Percentiles rank a stretch among this genome's conserved stretches.
Evolutionary conservation across 768 basidiomycete genomes (phyloP).

Genomic region (Podaxis sp.): DNA sequence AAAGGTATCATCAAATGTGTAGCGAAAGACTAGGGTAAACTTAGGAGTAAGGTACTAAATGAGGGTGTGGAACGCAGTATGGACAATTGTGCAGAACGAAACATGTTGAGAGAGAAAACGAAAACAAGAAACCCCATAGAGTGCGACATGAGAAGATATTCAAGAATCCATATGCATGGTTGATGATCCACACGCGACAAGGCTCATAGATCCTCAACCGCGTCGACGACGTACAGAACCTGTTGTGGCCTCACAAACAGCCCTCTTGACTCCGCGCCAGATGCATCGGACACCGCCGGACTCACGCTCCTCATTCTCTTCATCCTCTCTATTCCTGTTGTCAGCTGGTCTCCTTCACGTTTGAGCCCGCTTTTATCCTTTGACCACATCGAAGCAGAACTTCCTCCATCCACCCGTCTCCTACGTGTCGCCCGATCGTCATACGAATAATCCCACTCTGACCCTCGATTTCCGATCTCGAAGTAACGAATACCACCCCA

Average conservation of each 20-base stretch:
- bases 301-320: conserved; percentile 72
- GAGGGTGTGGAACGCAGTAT: conserved; percentile 4
- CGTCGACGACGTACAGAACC: conserved; percentile 84
- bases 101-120: background rate
- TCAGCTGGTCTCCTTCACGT: conserved; percentile 41
- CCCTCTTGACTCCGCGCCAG: conserved; percentile 59
- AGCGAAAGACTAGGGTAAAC: conserved; percentile 6
- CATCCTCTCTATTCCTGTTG: conserved; percentile 56
- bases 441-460: conserved; percentile 56
- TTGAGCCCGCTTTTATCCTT: conserved; percentile 32
- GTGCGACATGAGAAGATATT: background rate
- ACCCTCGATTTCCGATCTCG: conserved; percentile 54
- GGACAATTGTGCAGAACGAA: conserved; percentile 4
- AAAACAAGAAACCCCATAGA: background rate
- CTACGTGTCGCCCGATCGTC: conserved; percentile 49
- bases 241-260: conserved; percentile 85
- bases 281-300: conserved; percentile 58
- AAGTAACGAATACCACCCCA: conserved; percentile 85
- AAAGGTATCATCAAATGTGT: conserved; percentile 1
- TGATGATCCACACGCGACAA: background rate
- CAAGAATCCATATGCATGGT: background rate
- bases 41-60: conserved; percentile 1
- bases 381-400: conserved; percentile 19
- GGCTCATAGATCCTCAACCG: conserved; percentile 40
- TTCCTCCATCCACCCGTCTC: conserved; percentile 38